Evolutionary conservation across 164 flowering plant species (phyloP).

Genomic region (Chimonanthus salicifolius): DNA sequence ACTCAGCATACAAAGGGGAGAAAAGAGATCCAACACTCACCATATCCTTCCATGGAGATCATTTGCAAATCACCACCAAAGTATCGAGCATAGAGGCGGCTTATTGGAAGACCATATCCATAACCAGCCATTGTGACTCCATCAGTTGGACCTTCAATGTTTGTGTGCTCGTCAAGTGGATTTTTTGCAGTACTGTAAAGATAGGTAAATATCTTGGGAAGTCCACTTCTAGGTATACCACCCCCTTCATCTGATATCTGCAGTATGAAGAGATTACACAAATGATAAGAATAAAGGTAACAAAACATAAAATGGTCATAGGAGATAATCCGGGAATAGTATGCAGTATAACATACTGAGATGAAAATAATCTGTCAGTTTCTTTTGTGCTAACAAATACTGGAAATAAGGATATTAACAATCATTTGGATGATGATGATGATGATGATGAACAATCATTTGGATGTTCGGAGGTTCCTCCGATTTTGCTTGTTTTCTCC

Average conservation of each 20-base stretch:
- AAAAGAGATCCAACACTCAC: conserved; percentile 34
- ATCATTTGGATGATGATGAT: too few species aligned
- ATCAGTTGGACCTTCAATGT: conserved; percentile 39
- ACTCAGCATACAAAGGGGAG: background rate
- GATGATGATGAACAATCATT: too few species aligned
- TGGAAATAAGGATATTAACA: too few species aligned
- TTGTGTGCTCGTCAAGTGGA: conserved; percentile 57
- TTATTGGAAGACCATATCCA: conserved; percentile 95
- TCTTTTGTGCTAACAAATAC: too few species aligned
- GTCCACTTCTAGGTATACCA: conserved; percentile 96
- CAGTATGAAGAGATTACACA: background rate
- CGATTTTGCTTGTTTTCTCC: too few species aligned
- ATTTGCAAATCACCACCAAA: conserved; percentile 97
- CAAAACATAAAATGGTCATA: background rate
- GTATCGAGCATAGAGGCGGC: conserved; percentile 94
- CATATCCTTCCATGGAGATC: conserved; percentile 99
- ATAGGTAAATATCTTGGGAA: conserved; percentile 86
- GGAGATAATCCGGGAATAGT: too few species aligned
- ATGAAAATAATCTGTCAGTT: too few species aligned
- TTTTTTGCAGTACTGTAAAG: conserved; percentile 93
- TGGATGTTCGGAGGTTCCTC: too few species aligned
- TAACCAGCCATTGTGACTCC: conserved; percentile 89
- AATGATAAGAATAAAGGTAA: background rate
- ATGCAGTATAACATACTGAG: too few species aligned
- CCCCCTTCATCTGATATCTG: conserved; percentile 99